Base-by-base conservation (phyloP, 2,329 filamentous ascomycete genomes). In the Paraconiothyrium brasiliense region DNA sequence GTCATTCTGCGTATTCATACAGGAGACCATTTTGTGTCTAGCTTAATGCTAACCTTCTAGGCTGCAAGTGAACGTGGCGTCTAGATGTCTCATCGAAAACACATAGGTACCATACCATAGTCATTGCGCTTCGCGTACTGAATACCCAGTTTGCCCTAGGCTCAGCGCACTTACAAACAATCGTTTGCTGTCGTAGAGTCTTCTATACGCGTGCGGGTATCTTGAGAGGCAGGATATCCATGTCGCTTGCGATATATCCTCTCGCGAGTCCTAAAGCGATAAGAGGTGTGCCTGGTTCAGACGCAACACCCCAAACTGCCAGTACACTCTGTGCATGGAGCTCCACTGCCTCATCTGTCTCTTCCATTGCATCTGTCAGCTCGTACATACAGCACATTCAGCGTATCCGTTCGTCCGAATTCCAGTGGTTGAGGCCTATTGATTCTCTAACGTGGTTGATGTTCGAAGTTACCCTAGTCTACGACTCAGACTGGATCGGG, bases 361-460 rank as follows among this genome's bases (percentile, higher is more conserved):
- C 41, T 37, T 47, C 39, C 32, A 47, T 47, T 10, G 22, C 16
- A 14, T 56, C 54, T 24, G 41, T 41, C 11, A 56, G 20, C 30
- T 56, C 32, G 30, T 37, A 37, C 7, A 56, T 37, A 37, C 7
- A 56, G 20, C 22, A 56, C 20, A 10, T 24, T 16, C 24, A 56
- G 32, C 4, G n/a, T 24, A 37, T 56, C 41, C 3, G 22, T n/a
- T 32, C 41, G 41, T 9, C n/a, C n/a, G 24, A 47, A 43, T 16
- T 55, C 52, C 52, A 55, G 9, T 8, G 14, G 16, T 55, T 46
- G 8, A 34, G 13, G 1, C 32, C 22, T 41, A 37, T 37, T n/a
- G n/a, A 16, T 16, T 35, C 16, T 16, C 24, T n/a, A 7, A 43
- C 39, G 11, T 27, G 4, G 14, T 14, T 30, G 4, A 35, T 46